These are phyloP conservation scores for Talaromyces albobiverticillius DNA, from an alignment of 2,329 filamentous ascomycete genomes.

Conservation along the genomic window DNA sequence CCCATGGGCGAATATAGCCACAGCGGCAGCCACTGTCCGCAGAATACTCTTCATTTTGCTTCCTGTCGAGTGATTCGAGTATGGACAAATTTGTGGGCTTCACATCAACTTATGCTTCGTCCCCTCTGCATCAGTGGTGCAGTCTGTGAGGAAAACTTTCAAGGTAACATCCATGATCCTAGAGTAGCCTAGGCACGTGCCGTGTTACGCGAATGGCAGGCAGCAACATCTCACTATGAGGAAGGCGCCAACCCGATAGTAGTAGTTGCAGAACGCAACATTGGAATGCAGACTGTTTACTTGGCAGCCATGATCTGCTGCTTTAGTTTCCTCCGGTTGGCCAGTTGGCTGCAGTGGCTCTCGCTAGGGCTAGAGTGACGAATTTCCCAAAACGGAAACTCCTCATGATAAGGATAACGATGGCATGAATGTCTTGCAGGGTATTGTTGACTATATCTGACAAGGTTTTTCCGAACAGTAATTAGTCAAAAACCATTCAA, in stretches of 20 bases:
- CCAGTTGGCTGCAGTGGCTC: not conserved
- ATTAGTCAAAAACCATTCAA: too few species aligned
- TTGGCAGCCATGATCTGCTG: not conserved
- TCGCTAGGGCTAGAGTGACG: not conserved
- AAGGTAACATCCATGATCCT: not conserved
- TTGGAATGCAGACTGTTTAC: not conserved
- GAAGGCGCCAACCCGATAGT: not conserved
- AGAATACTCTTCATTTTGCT: not conserved
- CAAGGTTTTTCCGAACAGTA: too few species aligned
- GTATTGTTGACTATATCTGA: too few species aligned
- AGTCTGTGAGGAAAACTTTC: too few species aligned
- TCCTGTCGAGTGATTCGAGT: not conserved
- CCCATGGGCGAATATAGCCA: not conserved
- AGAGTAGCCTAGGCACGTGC: not conserved
- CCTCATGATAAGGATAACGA: too few species aligned
- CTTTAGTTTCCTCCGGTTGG: not conserved
- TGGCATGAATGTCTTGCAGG: too few species aligned
- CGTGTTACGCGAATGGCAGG: not conserved
- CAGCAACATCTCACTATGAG: not conserved
- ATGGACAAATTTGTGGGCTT: not conserved
- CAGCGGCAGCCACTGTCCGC: not conserved
- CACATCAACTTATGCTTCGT: not conserved
- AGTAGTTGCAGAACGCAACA: not conserved
- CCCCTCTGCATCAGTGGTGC: too few species aligned
- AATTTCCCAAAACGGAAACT: not conserved